These are phyloP conservation scores for Rhododendron molle DNA, from an alignment of 148 eudicot genomes.

Conservation along the genomic window DNA sequence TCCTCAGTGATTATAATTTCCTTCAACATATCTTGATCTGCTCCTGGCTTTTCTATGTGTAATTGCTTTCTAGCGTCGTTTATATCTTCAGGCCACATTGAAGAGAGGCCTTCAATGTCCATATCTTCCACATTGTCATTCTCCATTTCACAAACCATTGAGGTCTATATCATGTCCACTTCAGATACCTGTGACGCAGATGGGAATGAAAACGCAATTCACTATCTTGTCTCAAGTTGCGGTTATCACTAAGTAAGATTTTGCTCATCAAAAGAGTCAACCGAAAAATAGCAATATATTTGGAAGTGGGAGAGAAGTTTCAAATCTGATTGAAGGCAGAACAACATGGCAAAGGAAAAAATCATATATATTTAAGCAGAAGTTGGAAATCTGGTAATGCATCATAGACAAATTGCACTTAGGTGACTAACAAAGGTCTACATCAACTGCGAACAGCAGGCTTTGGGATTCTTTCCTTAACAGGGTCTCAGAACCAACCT, in stretches of 20 bases:
- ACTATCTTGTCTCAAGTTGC: neutral
- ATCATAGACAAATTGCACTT: slow-evolving; percentile 1
- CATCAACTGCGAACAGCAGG: neutral
- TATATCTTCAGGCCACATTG: slow-evolving; percentile 90
- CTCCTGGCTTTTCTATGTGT: slow-evolving; percentile 62
- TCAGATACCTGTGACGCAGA: neutral
- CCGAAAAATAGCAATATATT: neutral
- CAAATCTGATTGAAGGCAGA: neutral
- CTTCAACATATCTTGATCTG: slow-evolving; percentile 63
- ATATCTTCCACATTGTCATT: slow-evolving; percentile 46
- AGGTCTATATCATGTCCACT: slow-evolving; percentile 1
- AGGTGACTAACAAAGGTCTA: neutral
- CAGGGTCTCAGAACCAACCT: neutral
- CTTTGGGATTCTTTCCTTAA: neutral
- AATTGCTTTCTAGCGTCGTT: slow-evolving; percentile 67
- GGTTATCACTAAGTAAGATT: neutral
- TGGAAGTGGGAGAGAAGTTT: neutral
- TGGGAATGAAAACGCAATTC: neutral
- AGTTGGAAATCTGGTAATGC: neutral
- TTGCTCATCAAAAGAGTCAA: neutral
- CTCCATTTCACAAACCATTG: slow-evolving; percentile 41
- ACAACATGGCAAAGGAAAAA: neutral
- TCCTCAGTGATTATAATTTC: slow-evolving; percentile 49
- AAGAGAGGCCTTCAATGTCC: slow-evolving; percentile 58
- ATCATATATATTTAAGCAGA: neutral